Percentiles rank a stretch among this genome's conserved stretches.
Evolutionary conservation across 225 moss, liverwort and hornwort genomes (phyloP).

Genomic region (Rhytidiadelphus loreus): DNA sequence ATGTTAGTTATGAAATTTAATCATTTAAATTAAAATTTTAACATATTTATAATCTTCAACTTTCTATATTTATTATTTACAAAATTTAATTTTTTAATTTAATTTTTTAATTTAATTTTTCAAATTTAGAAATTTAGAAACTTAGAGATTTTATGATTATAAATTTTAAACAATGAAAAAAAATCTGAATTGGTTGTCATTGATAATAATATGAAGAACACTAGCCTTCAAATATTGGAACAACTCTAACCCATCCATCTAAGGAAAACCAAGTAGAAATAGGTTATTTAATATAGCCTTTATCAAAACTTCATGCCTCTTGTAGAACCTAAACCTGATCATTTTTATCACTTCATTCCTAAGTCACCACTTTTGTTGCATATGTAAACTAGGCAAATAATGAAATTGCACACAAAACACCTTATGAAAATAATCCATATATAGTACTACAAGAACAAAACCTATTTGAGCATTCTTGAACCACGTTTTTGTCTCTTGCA

Average conservation of each 20-base stretch:
- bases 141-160: neutral
- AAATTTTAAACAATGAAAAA: neutral
- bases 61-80: no score
- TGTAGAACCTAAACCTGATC: no score
- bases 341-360: neutral
- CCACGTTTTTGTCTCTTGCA: neutral
- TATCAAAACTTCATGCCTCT: no score
- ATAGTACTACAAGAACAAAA: neutral
- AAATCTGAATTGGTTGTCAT: neutral
- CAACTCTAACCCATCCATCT: no score
- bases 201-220: neutral
- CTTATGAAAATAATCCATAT: neutral
- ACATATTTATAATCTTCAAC: no score
- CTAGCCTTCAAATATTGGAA: no score
- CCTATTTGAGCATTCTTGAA: neutral
- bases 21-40: no score
- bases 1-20: no score
- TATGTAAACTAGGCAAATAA: neutral
- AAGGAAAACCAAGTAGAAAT: no score
- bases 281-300: neutral
- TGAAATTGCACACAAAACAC: neutral
- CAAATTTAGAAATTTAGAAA: neutral
- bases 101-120: no score
- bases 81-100: neutral
- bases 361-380: accelerated